Base-by-base conservation (phyloP, 352 stramenopile genomes). In the Aphanomyces invadans region DNA sequence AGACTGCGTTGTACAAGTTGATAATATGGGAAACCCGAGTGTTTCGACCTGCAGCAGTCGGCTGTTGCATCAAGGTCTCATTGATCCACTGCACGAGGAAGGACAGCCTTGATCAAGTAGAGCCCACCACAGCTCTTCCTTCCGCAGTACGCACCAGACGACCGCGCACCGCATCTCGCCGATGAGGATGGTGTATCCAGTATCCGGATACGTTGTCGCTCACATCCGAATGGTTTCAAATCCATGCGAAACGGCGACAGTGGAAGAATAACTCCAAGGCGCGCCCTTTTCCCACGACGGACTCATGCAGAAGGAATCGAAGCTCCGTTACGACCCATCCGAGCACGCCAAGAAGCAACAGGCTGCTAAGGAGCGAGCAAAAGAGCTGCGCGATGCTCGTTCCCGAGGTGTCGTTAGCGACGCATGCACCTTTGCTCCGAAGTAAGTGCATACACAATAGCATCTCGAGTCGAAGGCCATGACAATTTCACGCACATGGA, bases 341-440 rank as follows among this genome's bases (percentile, higher is more conserved):
- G 81, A 90, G 73, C 89, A 90, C 77, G 83, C 83, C 51, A 81
- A 81, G 65, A 82, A 79, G 70, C 83, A 90, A 71, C 80, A 83
- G 51, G 79, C 89, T 62, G 87, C 87, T 53, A 88, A 85, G 23
- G 80, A 92, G 2, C 78, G 79, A 63, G 83, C 83, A 51, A 85
- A 83, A 68, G 79, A 90, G 65, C 68, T 92, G 71, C 78, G 81
- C 39, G 79, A 88, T 32, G 80, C 89, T 70, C 78, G 80, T 33
- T 74, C 78, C 49, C 78, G 77, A 26, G 81, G 83, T 25, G 70
- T 89, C 68, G 83, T 87, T 60, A 86, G 77, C 26, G 81, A 90
- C 21, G 76, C 89, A 31, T 83, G 89, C 71, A 92, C 83, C 7
- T 92, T 92, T 69, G 26, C 72, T 5, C 83, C 83, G 69, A 92